phyloP scores from a whole-genome alignment of 306 rosid genomes.

The Vigna mungo region DNA sequence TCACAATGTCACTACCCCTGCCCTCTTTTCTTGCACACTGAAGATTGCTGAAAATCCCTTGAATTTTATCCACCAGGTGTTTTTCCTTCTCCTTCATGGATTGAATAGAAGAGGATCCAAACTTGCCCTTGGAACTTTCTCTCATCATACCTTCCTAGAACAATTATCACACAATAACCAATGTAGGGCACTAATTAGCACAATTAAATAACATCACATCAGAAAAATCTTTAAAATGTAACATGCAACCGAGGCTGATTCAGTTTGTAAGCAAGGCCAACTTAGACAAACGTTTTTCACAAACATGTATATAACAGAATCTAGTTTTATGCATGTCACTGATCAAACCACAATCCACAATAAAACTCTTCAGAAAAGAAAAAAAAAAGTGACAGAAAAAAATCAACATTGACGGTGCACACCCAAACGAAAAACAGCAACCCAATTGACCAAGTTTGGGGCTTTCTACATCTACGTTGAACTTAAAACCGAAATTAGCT shows the following conservation, averaged over 20 bases:
- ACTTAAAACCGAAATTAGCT: constrained; percentile 1
- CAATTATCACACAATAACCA: background rate
- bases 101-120: constrained; percentile 73
- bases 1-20: constrained; percentile 63
- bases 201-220: background rate
- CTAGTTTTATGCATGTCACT: background rate
- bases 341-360: constrained; percentile 25
- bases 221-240: background rate
- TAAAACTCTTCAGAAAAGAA: constrained; percentile 16
- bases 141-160: constrained; percentile 59
- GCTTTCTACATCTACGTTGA: constrained; percentile 4
- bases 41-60: constrained; percentile 75
- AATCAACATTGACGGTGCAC: constrained; percentile 12
- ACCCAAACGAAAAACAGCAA: constrained; percentile 1
- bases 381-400: background rate
- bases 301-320: background rate
- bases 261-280: background rate
- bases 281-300: background rate
- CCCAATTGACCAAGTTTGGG: constrained; percentile 21
- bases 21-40: constrained; percentile 87
- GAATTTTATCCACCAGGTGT: constrained; percentile 78
- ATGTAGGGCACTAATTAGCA: background rate
- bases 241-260: background rate
- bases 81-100: constrained; percentile 85
- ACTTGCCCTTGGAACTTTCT: constrained; percentile 63